Evolutionary conservation across 2,329 filamentous ascomycete genomes (phyloP), one percentile per base, ranked within the genome.

Genomic region (Trichoderma atrobrunneum): DNA sequence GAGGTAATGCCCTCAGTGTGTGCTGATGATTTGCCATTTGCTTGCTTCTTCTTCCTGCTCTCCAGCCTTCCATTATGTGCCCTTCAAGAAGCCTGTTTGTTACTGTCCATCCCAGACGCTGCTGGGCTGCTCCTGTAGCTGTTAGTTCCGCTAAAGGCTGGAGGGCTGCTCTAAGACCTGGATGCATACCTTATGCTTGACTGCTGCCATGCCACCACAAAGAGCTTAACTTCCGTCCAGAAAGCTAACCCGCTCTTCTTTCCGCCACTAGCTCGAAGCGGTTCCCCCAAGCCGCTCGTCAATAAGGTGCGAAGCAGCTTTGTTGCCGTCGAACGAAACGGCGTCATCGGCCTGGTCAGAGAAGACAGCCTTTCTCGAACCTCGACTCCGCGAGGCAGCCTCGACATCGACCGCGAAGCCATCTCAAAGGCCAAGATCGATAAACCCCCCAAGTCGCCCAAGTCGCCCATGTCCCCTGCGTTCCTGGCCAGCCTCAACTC

Each of bases 281-380:
- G 71, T 21, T 89, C 87, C 21, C 87, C 89, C 36, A 86, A 91
- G 77, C 92, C 90, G 28, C 86, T 94, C 51, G 93, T 94, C 54
- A 93, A 92, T 74, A 93, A 92, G 81, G 90, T 94, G 57, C 88
- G 92, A 75, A 92, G 92, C 48, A 93, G 85, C 79, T 95, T 95
- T 79, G 87, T 95, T 67, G 88, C 91, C 21, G 87, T 95, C 60
- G 91, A 94, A 78, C 89, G 89, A 74, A 87, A 89, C 81, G 88
- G 88, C 69, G 83, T 86, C 59, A 82, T 89, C 75, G 88, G 88
- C 60, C 80, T 90, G 34, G 84, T 82, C 76, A 77, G 81, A 77
- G 79, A 83, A 39, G 76, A 76, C 36, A 83, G 82, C 74, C 78
- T 78, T 75, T 80, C 81, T n/a, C 82, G 79, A 71, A 72, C 80